phyloP scores from a whole-genome alignment of 179 eudicot species.

The Beta corolliflora region DNA sequence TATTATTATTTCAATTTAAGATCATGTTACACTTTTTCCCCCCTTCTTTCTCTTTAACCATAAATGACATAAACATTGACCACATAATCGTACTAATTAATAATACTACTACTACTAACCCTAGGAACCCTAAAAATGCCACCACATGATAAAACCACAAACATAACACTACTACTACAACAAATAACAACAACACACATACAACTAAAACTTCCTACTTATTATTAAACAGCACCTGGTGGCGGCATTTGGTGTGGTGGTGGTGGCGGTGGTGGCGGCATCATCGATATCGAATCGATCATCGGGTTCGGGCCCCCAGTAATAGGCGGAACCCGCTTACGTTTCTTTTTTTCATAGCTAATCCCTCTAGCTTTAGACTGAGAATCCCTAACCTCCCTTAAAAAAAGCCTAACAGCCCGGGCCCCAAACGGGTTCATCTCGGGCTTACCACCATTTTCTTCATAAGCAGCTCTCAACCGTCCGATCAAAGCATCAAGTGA shows the following conservation, averaged over 20 bases:
- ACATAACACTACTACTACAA: background rate
- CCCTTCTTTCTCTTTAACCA: background rate
- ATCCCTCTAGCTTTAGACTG: constrained; percentile 79
- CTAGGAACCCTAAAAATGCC: background rate
- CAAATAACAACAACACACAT: background rate
- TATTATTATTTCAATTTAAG: no score
- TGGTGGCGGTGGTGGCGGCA: background rate
- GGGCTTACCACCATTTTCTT: constrained; percentile 80
- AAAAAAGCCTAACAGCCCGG: constrained; percentile 69
- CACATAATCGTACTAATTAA: background rate
- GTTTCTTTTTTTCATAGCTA: constrained; percentile 80
- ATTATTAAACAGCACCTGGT: constrained; percentile 17
- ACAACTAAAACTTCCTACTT: background rate
- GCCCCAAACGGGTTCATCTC: constrained; percentile 84
- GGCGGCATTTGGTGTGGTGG: background rate
- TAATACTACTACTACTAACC: background rate
- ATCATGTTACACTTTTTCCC: no score
- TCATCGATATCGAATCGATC: background rate
- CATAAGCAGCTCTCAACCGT: constrained; percentile 85
- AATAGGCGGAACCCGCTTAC: constrained; percentile 39
- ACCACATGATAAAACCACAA: no score
- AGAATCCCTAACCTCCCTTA: constrained; percentile 69
- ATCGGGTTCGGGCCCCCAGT: background rate
- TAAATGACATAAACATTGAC: background rate
- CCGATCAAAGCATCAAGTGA: constrained; percentile 83